Base-by-base conservation (phyloP, 177 flowering plant species). In the Viscum album region DNA sequence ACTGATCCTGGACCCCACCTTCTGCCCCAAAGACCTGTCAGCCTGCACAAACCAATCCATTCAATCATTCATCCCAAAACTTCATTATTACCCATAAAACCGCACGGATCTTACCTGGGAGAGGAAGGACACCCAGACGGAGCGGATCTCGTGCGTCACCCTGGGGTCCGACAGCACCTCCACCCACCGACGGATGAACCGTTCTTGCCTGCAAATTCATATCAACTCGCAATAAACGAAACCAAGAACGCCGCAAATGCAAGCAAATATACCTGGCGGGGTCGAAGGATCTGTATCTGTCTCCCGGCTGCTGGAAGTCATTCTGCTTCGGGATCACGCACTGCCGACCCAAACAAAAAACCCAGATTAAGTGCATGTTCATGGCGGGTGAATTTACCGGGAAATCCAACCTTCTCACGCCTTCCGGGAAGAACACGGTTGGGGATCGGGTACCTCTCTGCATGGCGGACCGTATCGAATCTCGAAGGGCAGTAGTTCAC, bases 261-360 rank as follows among this genome's bases (percentile, higher is more conserved):
- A n/a, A 19, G 58, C 58, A 50, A 15, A 24, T 4, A 16, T 77
- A 90, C 97, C 97, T 92, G 80, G 83, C 97, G 37, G 94, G 87
- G 29, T 78, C 74, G 68, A 71, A 87, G 58, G 97, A 88, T 54
- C 94, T 80, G 88, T 89, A 92, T 81, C 97, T 84, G 77, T 95
- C 96, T 66, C 99, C 97, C n/a, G 97, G 96, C 78, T 90, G 89
- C 84, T 88, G 86, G 84, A 95, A 95, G 79, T 95, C 88, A 87
- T 92, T 92, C 81, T 92, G 96, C 85, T 92, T 92, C 54, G 80
- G 86, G 75, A 91, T 89, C 11, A 89, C 69, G 73, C 83, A 72
- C 96, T 90, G 85, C 31, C n/a, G n/a, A 7, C 11, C n/a, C 0
- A 54, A 12, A 54, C 15, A 54, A n/a, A 54, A n/a, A 47, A 47